These are phyloP conservation scores for Wickerhamiella shivajii DNA, from an alignment of 805 yeast genomes.

Conservation along the genomic window DNA sequence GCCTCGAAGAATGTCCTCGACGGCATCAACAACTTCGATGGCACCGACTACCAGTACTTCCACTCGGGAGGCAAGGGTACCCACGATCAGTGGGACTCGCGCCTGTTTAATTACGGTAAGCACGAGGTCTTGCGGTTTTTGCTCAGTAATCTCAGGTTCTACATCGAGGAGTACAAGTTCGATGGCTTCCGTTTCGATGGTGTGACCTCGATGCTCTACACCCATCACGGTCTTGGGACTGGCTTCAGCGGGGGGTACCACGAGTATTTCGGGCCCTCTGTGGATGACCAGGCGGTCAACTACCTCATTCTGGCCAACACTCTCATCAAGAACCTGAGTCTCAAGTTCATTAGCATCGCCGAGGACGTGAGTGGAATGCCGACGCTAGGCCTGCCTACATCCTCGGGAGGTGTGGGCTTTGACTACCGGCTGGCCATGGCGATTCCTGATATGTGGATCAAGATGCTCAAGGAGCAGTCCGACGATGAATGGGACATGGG, in stretches of 20 bases:
- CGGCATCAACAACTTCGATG: constrained; percentile 86
- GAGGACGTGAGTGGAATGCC: constrained; percentile 99
- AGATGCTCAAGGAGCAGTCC: constrained; percentile 60
- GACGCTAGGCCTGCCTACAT: constrained; percentile 65
- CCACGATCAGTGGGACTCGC: constrained; percentile 93
- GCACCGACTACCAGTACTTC: constrained; percentile 89
- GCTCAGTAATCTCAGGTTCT: constrained; percentile 70
- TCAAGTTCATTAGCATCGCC: constrained; percentile 63
- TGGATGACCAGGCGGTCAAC: constrained; percentile 74
- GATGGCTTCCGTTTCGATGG: constrained; percentile 98
- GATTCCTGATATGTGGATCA: constrained; percentile 98
- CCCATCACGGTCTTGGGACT: constrained; percentile 84
- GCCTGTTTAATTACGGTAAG: constrained; percentile 79
- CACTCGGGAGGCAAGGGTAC: constrained; percentile 82
- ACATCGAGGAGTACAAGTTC: constrained; percentile 66
- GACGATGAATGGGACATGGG: constrained; percentile 93
- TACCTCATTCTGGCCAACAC: constrained; percentile 87
- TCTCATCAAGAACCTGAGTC: constrained; percentile 41
- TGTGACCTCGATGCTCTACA: constrained; percentile 82
- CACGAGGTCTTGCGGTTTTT: constrained; percentile 84
- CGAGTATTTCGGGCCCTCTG: constrained; percentile 71
- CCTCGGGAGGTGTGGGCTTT: constrained; percentile 79
- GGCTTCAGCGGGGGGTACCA: constrained; percentile 83
- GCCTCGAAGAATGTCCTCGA: constrained; percentile 90
- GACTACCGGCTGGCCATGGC: constrained; percentile 95